phyloP scores from a whole-genome alignment of 2,329 filamentous ascomycete genomes.

The Penicillium italicum region DNA sequence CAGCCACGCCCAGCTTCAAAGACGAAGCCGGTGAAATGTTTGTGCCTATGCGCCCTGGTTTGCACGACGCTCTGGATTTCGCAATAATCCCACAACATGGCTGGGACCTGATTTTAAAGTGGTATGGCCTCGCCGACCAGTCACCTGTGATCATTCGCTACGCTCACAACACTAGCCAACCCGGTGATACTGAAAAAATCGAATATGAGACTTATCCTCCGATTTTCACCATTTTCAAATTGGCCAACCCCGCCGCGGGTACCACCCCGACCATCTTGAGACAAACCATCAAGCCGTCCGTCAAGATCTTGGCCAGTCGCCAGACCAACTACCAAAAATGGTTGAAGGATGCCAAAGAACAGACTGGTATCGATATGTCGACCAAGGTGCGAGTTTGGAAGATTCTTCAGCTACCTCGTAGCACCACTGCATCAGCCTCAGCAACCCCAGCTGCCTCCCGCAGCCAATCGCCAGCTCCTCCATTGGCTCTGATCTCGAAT shows the following conservation, averaged over 20 bases:
- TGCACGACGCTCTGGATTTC: slow-evolving; percentile 64
- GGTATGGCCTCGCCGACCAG: slow-evolving; percentile 72
- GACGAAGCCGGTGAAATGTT: slow-evolving; percentile 54
- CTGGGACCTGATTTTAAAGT: slow-evolving; percentile 75
- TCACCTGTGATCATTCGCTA: slow-evolving; percentile 70
- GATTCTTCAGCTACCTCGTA: slow-evolving; percentile 48
- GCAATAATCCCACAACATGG: slow-evolving; percentile 73
- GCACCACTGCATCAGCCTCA: slow-evolving; percentile 44
- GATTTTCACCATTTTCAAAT: slow-evolving; percentile 77
- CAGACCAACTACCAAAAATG: slow-evolving; percentile 70
- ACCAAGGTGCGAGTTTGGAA: slow-evolving; percentile 77
- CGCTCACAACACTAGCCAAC: slow-evolving; percentile 69
- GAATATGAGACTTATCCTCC: slow-evolving; percentile 82
- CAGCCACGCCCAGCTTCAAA: slow-evolving; percentile 36
- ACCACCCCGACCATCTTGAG: slow-evolving; percentile 60
- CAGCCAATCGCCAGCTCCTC: slow-evolving; percentile 44
- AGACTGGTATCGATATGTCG: slow-evolving; percentile 62
- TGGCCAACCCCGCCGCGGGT: slow-evolving; percentile 58
- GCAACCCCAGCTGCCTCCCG: slow-evolving; percentile 45
- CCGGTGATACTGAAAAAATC: slow-evolving; percentile 62
- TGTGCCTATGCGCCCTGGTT: slow-evolving; percentile 68
- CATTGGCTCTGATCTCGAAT: slow-evolving; percentile 41
- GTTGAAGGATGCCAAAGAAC: slow-evolving; percentile 67
- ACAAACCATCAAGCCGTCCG: slow-evolving; percentile 59
- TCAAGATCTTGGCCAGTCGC: slow-evolving; percentile 67